Conservation (phyloP, 1,139 yeast genomes). For the Blastobotrys petasosporus region DNA sequence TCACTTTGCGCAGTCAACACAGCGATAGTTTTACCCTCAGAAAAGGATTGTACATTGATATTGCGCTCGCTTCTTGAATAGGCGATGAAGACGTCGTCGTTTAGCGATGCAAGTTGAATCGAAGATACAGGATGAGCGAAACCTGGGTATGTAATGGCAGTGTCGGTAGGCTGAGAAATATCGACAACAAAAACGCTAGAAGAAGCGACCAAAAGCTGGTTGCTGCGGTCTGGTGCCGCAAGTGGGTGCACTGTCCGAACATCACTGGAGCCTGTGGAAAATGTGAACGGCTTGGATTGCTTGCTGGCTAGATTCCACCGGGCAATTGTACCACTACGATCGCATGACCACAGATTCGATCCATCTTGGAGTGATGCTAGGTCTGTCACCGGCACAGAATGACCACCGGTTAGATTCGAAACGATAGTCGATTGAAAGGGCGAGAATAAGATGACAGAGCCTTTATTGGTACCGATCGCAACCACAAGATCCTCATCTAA, state of each 20-base stretch:
- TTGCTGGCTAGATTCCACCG: conserved; percentile 54
- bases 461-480: conserved; percentile 62
- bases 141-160: conserved; percentile 24
- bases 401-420: conserved; percentile 46
- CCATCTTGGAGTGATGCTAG: conserved; percentile 50
- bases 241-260: conserved; percentile 32
- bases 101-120: conserved; percentile 2
- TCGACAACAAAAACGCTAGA: conserved; percentile 56
- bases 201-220: conserved; percentile 51
- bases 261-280: conserved; percentile 40
- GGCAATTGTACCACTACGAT: conserved; percentile 52
- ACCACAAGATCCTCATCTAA: conserved; percentile 40
- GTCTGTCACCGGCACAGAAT: conserved; percentile 49
- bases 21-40: conserved; percentile 35
- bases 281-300: conserved; percentile 38
- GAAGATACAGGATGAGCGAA: conserved; percentile 21
- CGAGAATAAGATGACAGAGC: conserved; percentile 59
- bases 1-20: conserved; percentile 67
- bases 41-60: conserved; percentile 58
- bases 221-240: conserved; percentile 29
- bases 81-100: conserved; percentile 49
- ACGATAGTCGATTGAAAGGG: conserved; percentile 58
- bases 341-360: conserved; percentile 50
- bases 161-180: conserved; percentile 17
- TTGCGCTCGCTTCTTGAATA: conserved; percentile 76